A percentile compares a stretch with the other conserved stretches of the same genome.
Evolutionary conservation across 2,329 filamentous ascomycete genomes (phyloP).

Genomic region (Ascocoryne sarcoides): DNA sequence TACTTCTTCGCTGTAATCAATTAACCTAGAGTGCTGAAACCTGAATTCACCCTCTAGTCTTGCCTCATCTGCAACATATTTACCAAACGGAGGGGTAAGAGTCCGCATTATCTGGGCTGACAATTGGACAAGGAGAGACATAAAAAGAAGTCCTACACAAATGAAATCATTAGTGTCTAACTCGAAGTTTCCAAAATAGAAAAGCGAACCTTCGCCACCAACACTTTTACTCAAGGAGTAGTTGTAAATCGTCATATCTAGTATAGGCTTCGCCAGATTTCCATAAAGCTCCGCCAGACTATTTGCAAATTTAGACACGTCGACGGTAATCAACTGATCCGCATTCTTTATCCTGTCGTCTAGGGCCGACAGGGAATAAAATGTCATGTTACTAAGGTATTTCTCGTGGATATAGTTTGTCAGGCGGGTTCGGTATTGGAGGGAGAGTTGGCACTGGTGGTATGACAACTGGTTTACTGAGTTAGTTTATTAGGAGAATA

Average conservation of each 20-base stretch:
- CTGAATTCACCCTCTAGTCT: constrained; percentile 91
- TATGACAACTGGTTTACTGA: constrained; percentile 63
- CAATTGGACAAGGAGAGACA: constrained; percentile 87
- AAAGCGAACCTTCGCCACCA: constrained; percentile 62
- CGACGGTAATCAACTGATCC: constrained; percentile 93
- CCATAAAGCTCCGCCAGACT: constrained; percentile 92
- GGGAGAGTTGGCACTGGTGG: constrained; percentile 87
- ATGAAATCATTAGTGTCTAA: constrained; percentile 6
- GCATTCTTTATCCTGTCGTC: constrained; percentile 98
- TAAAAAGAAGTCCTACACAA: constrained; percentile 64
- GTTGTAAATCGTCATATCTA: constrained; percentile 97
- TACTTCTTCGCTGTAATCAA: constrained; percentile 93
- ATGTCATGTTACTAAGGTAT: constrained; percentile 95
- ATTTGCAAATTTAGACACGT: constrained; percentile 93
- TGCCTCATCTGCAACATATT: constrained; percentile 95
- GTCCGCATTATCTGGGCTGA: constrained; percentile 88
- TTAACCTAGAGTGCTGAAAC: constrained; percentile 87
- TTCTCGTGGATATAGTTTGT: constrained; percentile 94
- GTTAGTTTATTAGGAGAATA: too few species aligned
- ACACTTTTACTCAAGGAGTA: constrained; percentile 89
- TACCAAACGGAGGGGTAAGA: constrained; percentile 90
- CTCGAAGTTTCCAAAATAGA: neutral
- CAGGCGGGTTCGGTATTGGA: constrained; percentile 85
- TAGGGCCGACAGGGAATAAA: constrained; percentile 89
- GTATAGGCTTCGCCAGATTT: constrained; percentile 85